A percentile compares a stretch with the other conserved stretches of the same genome.
Evolutionary conservation across 352 stramenopile species (phyloP).

Genomic region (Plasmopara viticola): DNA sequence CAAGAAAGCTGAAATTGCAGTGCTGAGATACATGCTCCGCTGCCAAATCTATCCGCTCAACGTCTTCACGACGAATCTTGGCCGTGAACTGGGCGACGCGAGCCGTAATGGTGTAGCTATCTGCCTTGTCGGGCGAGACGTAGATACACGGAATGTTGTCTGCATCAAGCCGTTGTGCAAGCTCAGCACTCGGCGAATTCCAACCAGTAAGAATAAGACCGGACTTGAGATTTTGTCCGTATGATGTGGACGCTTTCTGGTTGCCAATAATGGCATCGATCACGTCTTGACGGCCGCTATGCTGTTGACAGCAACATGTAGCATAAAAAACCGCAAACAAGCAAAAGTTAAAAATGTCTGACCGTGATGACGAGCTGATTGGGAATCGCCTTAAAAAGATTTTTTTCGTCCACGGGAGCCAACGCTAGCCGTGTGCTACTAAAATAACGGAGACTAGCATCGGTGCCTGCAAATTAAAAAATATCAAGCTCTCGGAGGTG

Average conservation of each 20-base stretch:
- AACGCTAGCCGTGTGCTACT: constrained; percentile 76
- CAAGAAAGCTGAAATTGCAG: constrained; percentile 76
- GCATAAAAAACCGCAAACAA: constrained; percentile 1
- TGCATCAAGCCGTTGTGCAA: constrained; percentile 59
- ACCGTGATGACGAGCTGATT: constrained; percentile 86
- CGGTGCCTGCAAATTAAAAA: constrained; percentile 29
- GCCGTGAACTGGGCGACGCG: constrained; percentile 75
- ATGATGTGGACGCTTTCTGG: constrained; percentile 57
- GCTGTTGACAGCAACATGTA: constrained; percentile 32
- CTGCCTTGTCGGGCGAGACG: constrained; percentile 69
- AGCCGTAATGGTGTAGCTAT: constrained; percentile 84
- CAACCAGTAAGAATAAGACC: constrained; percentile 82
- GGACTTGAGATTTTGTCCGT: constrained; percentile 62
- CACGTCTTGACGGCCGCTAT: constrained; percentile 75
- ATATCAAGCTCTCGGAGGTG: constrained; percentile 3
- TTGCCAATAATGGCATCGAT: constrained; percentile 84
- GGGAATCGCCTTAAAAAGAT: constrained; percentile 79
- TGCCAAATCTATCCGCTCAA: constrained; percentile 65
- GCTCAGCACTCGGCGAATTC: constrained; percentile 61
- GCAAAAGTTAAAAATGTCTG: constrained; percentile 1
- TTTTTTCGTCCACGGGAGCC: constrained; percentile 65
- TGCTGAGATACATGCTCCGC: constrained; percentile 75
- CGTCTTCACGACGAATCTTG: constrained; percentile 75
- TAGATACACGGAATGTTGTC: constrained; percentile 87
- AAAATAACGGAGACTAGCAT: constrained; percentile 77